Evolutionary conservation across 2,329 filamentous ascomycete genomes (phyloP), one percentile per base, ranked within the genome.

Genomic region (Claviceps arundinis): DNA sequence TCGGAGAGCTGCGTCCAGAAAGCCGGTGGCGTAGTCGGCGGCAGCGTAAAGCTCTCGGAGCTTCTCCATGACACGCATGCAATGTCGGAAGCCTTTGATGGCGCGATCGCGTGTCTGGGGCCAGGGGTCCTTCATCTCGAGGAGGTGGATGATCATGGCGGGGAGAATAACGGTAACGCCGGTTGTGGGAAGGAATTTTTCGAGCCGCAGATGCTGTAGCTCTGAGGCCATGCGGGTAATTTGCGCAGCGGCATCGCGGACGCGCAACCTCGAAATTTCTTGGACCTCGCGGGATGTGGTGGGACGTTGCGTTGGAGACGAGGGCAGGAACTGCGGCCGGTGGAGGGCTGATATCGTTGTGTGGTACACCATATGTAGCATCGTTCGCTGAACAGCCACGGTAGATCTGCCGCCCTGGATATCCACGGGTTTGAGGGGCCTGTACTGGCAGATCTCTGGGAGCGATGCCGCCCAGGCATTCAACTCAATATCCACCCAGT

Each of bases 1-100:
- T 56, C 87, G 83, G 56, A 95, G 85, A 1, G 89, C 89, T 1
- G 89, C 89, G 64, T 95, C 88, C n/a, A 96, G 76, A 71, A 96
- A 96, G 2, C 87, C 87, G 1, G 87, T 91, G n/a, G 89, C 89
- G 61, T 93, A 95, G 66, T 96, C 90, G n/a, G 91, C 91, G 0
- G 90, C 89, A 0, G 89, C 84, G 62, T 97, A 96, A 34, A 89
- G 87, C 62, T 95, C 89, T 40, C 89, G 82, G 17, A 97, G 76
- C 56, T 84, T 85, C 64, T 89, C 84, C 74, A 96, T 86, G 54
- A 95, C 89, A 47, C 84, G 80, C 88, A 96, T 95, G 70, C 91
- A 96, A 64, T 89, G 85, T 59, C 85, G 85, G 71, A 95, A 95
- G 19, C 89, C 87, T 53, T 84, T 80, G 24, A 89, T 77, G 47